Evolutionary conservation across 768 basidiomycete species (phyloP).

Genomic region (Mycena vulgaris): DNA sequence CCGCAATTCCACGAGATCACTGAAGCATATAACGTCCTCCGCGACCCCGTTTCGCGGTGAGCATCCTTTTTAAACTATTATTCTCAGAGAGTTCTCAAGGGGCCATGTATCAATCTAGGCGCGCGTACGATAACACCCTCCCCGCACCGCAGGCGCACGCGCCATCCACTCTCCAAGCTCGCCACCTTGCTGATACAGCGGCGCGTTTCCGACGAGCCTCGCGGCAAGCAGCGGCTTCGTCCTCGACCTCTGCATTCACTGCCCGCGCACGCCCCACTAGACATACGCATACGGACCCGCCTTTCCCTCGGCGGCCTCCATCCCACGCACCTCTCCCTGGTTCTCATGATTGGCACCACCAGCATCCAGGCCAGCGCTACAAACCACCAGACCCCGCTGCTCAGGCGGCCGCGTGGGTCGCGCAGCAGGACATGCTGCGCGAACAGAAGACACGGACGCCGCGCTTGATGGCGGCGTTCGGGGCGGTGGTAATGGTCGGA

Average conservation of each 20-base stretch:
- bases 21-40: conserved; percentile 5
- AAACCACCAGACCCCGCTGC: conserved; percentile 31
- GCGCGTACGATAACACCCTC: conserved; percentile 39
- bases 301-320: conserved; percentile 14
- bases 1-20: conserved; percentile 35
- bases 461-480: conserved; percentile 20
- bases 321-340: conserved; percentile 23
- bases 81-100: not conserved
- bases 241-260: not conserved
- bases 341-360: conserved; percentile 25
- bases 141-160: conserved; percentile 10
- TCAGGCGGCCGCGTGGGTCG: conserved; percentile 29
- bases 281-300: conserved; percentile 16
- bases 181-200: conserved; percentile 35
- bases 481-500: no score
- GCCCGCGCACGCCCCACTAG: not conserved
- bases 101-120: no score
- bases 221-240: not conserved
- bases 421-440: conserved; percentile 25
- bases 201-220: conserved; percentile 33
- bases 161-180: conserved; percentile 29
- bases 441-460: conserved; percentile 34
- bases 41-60: not conserved
- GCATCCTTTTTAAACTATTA: not conserved
- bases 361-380: conserved; percentile 34